These are phyloP conservation scores for Chiua sp. DNA, from an alignment of 1,284 basidiomycete genomes.

Conservation along the genomic window DNA sequence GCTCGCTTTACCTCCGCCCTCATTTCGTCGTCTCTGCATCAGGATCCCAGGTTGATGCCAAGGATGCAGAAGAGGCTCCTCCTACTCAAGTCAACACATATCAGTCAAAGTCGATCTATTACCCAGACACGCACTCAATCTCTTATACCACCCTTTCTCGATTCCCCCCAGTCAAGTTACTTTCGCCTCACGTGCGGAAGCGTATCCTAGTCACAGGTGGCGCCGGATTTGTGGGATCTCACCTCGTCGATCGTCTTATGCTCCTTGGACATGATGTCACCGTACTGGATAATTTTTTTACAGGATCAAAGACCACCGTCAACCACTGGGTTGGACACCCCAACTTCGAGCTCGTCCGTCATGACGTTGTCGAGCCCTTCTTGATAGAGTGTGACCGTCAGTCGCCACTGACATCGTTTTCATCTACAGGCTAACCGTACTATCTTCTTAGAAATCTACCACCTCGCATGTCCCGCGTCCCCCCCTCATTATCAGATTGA, in stretches of 20 bases:
- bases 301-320: slow-evolving; percentile 93
- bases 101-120: slow-evolving; percentile 85
- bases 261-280: slow-evolving; percentile 97
- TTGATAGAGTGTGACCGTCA: slow-evolving; percentile 97
- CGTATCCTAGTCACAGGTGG: slow-evolving; percentile 95
- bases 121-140: slow-evolving; percentile 79
- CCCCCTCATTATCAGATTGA: slow-evolving; percentile 97
- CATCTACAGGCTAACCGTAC: not conserved
- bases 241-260: slow-evolving; percentile 97
- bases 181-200: slow-evolving; percentile 81
- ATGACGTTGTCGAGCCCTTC: slow-evolving; percentile 96
- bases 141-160: slow-evolving; percentile 91
- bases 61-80: slow-evolving; percentile 54
- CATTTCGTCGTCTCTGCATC: slow-evolving; percentile 66
- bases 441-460: slow-evolving; percentile 90
- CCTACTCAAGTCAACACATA: slow-evolving; percentile 62
- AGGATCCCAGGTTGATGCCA: slow-evolving; percentile 41
- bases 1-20: slow-evolving; percentile 86
- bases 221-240: slow-evolving; percentile 97
- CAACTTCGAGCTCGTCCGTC: slow-evolving; percentile 97
- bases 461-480: slow-evolving; percentile 95
- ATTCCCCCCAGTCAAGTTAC: slow-evolving; percentile 90
- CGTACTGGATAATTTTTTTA: slow-evolving; percentile 98
- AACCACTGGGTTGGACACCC: slow-evolving; percentile 97
- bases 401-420: slow-evolving; percentile 31